phyloP scores from a whole-genome alignment of 345 rosid species.

The Firmiana major region DNA sequence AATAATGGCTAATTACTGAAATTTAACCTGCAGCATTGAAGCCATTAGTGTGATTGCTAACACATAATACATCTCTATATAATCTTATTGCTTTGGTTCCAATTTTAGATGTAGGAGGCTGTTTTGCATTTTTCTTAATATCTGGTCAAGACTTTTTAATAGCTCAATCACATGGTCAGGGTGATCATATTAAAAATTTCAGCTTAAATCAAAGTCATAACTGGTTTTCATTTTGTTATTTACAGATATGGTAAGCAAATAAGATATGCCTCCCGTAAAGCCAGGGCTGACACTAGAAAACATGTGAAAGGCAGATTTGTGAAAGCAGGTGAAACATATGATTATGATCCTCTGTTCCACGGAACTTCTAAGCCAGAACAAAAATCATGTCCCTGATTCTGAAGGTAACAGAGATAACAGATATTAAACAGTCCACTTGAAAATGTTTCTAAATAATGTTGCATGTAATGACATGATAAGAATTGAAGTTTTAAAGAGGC shows the following conservation, averaged over 20 bases:
- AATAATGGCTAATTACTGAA: not conserved
- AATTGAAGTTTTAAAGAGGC: not conserved
- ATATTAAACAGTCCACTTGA: not conserved
- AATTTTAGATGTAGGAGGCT: not conserved
- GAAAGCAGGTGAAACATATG: slow-evolving; percentile 50
- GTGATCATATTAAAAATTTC: not conserved
- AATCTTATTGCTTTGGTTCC: not conserved
- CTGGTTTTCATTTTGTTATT: slow-evolving; percentile 2
- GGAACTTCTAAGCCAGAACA: slow-evolving; percentile 25
- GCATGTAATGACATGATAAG: slow-evolving; percentile 1
- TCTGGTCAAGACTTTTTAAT: not conserved
- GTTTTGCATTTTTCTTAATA: not conserved
- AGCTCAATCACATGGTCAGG: not conserved
- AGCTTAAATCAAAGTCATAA: not conserved
- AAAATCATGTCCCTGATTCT: not conserved
- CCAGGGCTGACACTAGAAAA: no score
- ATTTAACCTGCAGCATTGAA: not conserved
- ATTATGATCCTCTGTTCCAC: slow-evolving; percentile 53
- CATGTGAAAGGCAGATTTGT: no score
- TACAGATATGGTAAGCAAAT: slow-evolving; percentile 38
- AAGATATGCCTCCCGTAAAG: no score
- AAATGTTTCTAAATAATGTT: not conserved
- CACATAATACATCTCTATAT: not conserved
- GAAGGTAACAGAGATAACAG: not conserved
- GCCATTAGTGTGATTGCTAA: not conserved